Base-by-base conservation (phyloP, 2,329 filamentous ascomycete species). In the Epicoccum nigrum region DNA sequence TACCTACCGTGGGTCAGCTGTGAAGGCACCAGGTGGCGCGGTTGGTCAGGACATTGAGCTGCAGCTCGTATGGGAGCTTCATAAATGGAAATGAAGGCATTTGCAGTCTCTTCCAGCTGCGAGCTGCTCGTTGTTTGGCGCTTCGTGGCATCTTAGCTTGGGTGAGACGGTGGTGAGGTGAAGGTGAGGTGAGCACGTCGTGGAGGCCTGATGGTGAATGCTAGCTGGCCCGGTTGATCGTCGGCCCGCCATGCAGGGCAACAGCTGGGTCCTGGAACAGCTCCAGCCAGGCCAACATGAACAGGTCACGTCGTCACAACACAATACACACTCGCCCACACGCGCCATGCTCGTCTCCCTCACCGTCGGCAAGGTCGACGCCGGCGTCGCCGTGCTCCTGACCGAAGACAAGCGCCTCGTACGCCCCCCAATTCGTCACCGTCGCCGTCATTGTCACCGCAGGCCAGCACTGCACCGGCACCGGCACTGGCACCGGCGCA, bases 331-430 rank as follows among this genome's bases (percentile, higher is more conserved):
- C 21, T 20, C 39, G 30, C 12, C 12, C 20, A 7, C 7, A 34
- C 54, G 23, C 63, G 82, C 73, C 42, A 97, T 99, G 94, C 83
- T 97, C 70, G 90, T 99, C 77, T 97, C 94, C 62, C 83, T 99
- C 72, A 97, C 93, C 42, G 94, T 99, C 76, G 94, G 94, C 81
- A 99, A 99, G 81, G 94, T 99, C 77, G 94, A 99, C 77, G 94
- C 94, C 68, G 94, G 94, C 77, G 93, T 99, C 72, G 96, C 94
- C 41, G 94, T 99, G 56, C 87, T 99, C 47, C 80, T 99, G 70
- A 99, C 94, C 39, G 89, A 96, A 72, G 94, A 99, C 76, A 97
- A 97, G 77, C 88, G 94, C 72, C 83, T 99, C 67, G 93, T 97
- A 85, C 69, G 87, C 75, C 55, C 46, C 42, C 49, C 45, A 47